phyloP scores from a whole-genome alignment of 2,329 filamentous ascomycete genomes.

The Fusarium mexicanum region DNA sequence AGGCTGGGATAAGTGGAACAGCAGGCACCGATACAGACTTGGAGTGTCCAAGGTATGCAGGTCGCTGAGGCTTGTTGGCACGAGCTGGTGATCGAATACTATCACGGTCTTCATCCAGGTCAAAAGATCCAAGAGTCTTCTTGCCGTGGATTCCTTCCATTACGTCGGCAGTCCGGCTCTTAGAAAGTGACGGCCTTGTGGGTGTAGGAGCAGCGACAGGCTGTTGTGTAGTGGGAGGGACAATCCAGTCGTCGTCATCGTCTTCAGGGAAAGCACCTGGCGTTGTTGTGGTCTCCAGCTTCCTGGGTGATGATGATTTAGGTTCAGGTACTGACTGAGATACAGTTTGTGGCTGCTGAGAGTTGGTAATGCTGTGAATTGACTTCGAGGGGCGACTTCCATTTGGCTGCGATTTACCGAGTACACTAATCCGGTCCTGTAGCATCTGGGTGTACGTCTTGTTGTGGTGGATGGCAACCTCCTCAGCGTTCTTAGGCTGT shows the following conservation, averaged over 20 bases:
- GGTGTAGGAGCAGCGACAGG: constrained; percentile 41
- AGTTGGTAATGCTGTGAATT: constrained; percentile 50
- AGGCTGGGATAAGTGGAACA: constrained; percentile 48
- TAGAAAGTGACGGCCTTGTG: constrained; percentile 63
- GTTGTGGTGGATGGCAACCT: constrained; percentile 64
- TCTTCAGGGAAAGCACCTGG: constrained; percentile 71
- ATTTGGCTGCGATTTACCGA: constrained; percentile 66
- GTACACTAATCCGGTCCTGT: constrained; percentile 88
- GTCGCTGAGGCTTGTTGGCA: constrained; percentile 25
- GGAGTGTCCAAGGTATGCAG: constrained; percentile 50
- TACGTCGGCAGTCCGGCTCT: constrained; percentile 69
- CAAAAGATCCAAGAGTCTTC: constrained; percentile 57
- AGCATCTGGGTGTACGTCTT: constrained; percentile 94
- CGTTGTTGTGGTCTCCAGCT: constrained; percentile 53
- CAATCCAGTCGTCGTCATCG: constrained; percentile 68
- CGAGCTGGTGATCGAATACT: constrained; percentile 25
- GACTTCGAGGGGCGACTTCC: constrained; percentile 60
- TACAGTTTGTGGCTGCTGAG: constrained; percentile 42
- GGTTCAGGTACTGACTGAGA: constrained; percentile 44
- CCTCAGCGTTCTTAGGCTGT: constrained; percentile 55
- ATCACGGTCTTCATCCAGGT: constrained; percentile 13
- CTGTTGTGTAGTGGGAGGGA: constrained; percentile 55
- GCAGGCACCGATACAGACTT: constrained; percentile 73
- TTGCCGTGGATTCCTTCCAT: constrained; percentile 66
- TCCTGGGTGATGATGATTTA: constrained; percentile 44